Base-by-base conservation (phyloP, 306 rosid genomes). In the Medicago lupulina region DNA sequence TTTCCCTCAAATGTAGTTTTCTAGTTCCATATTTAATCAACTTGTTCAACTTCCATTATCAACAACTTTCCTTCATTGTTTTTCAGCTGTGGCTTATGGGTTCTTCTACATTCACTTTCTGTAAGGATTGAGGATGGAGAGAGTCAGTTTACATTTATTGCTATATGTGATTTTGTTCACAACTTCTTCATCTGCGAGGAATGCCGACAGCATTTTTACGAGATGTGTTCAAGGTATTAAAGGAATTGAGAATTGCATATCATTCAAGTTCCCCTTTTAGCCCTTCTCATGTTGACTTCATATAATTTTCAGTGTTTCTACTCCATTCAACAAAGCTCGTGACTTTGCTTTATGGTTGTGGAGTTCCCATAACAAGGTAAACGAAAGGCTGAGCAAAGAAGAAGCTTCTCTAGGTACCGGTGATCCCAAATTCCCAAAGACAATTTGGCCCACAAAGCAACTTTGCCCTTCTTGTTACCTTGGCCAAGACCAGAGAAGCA, bases 121-220 rank as follows among this genome's bases (percentile, higher is more conserved):
- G 97, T 90, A 74, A 87, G 96, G 79, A 78, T 95, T 44, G 97
- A 90, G 60, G 97, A 95, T 59, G 92, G 84, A 73, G 99, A 95
- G 87, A 95, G 97, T 83, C 90, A 90, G 79, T 89, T 92, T 83
- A 82, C 93, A 14, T 95, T 95, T 78, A 83, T 78, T 44, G 75
- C 97, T 39, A 85, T 85, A 28, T 92, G 99, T 79, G 97, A 92
- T 67, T 95, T 92, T 81, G 77, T 95, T 73, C 92, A 88, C 81
- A 80, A 89, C 89, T 95, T 90, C 88, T 95, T 95, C 67, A n/a
- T 88, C 25, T 95, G 99, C n/a, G 97, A 95, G 89, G 99, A 95
- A 86, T 95, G 99, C 70, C 89, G 97, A 70, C 91, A 85, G 51
- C 99, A 95, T 74, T 95, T 95, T 85, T 90, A 86, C 75, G 61